Base-by-base conservation (phyloP, 129 eudicot genomes). In the Erigeron canadensis region DNA sequence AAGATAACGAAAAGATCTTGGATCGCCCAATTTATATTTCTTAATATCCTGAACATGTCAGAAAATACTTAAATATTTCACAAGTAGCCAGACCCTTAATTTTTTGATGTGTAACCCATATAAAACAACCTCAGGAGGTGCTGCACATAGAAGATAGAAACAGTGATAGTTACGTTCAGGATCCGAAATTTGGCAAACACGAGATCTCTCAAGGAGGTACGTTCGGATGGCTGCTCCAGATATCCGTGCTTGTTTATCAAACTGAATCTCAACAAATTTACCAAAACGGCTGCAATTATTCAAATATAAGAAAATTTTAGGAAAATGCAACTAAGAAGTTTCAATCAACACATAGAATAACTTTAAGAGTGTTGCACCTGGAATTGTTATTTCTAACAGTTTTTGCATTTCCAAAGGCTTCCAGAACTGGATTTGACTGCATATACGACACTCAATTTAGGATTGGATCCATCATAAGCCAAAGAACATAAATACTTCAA, bases 321-420 rank as follows among this genome's bases (percentile, higher is more conserved):
- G 1, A 23, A 38, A 56, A 17, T 34, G 9, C 10, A 42, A 41
- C 50, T 16, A 60, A 39, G 16, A 69, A 17, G 50, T 66, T 63
- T 18, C 16, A 21, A 65, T 13, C 41, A 75, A 67, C 58, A 59
- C 65, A 34, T 43, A 71, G n/a, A 15, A 73, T 41, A 63, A 50
- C 42, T 63, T 38, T 38, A 53, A 56, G 50, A 41, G 41, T 57
- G 28, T 22, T 75, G 77, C 43, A 94, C 98, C 98, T 94, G 75
- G 98, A 94, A 74, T 94, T 94, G 83, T 87, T 83, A 71, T 94
- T 89, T 80, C 98, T 84, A 62, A 94, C 98, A 51, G 98, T 94
- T 87, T 94, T 94, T 71, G 98, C 98, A 77, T 94, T 94, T 75
- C 98, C 96, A 87, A 94, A 94, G 64, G 98, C 98, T 86, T 94